These are phyloP conservation scores for Talaromyces pinophilus DNA, from an alignment of 2,329 filamentous ascomycete species.

Conservation along the genomic window DNA sequence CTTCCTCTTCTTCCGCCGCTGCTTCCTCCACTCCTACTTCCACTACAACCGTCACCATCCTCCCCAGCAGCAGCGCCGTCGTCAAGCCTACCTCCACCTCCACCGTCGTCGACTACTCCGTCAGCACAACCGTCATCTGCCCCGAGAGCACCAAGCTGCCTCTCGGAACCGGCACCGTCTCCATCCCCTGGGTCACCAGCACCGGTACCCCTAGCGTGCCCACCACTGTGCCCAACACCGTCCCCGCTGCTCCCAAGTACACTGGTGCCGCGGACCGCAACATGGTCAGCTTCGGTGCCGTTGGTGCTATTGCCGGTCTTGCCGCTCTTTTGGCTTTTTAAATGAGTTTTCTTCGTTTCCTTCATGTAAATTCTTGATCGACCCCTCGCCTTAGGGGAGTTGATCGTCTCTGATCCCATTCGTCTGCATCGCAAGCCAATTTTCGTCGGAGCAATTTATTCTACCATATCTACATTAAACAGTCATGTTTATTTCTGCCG, in stretches of 20 bases:
- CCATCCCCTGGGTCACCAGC: conserved; percentile 15
- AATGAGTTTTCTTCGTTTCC: conserved; percentile 19
- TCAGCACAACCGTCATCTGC: conserved; percentile 29
- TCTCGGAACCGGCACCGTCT: conserved; percentile 24
- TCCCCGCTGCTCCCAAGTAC: conserved; percentile 28
- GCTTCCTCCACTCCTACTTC: conserved; percentile 19
- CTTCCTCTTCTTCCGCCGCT: conserved; percentile 14
- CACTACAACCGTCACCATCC: conserved; percentile 14
- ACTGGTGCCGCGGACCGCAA: conserved; percentile 39
- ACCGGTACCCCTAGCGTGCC: conserved; percentile 14
- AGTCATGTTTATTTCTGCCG: conserved; percentile 1
- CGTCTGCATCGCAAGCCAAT: not conserved
- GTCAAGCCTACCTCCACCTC: conserved; percentile 15
- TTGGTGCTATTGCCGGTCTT: conserved; percentile 38
- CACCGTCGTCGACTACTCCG: conserved; percentile 19
- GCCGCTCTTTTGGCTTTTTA: conserved; percentile 41
- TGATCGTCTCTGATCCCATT: conserved; percentile 12
- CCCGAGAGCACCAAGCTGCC: conserved; percentile 25
- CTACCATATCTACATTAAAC: not conserved
- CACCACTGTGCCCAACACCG: conserved; percentile 20
- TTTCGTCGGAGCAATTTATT: not conserved
- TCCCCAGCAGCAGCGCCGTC: conserved; percentile 18
- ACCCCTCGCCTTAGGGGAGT: no score
- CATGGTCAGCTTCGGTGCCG: conserved; percentile 38
- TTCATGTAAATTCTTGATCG: conserved; percentile 13